Conservation (phyloP, 768 basidiomycete genomes). For the Naganishia kalamii region DNA sequence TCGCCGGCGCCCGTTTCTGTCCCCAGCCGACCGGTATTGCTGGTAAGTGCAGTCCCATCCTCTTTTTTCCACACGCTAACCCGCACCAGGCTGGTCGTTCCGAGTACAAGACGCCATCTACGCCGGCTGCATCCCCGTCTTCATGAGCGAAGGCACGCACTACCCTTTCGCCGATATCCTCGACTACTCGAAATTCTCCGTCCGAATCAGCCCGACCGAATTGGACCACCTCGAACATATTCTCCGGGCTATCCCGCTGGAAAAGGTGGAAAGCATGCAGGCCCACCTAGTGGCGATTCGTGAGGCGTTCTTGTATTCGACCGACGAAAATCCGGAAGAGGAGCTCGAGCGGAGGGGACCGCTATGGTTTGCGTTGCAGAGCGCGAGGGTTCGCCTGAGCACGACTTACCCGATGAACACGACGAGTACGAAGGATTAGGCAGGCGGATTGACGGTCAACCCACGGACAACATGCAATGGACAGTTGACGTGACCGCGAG, state of each 20-base stretch:
- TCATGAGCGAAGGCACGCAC: constrained; percentile 48
- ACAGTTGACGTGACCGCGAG: too few relatives aligned
- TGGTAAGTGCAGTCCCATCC: constrained; percentile 26
- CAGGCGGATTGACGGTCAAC: too few relatives aligned
- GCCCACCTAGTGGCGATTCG: constrained; percentile 46
- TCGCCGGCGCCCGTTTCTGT: constrained; percentile 42
- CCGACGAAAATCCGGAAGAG: constrained; percentile 40
- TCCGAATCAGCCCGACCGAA: constrained; percentile 46
- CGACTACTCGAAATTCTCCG: constrained; percentile 49
- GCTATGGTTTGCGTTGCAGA: constrained; percentile 47
- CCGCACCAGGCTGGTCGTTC: constrained; percentile 45
- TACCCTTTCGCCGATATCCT: constrained; percentile 48
- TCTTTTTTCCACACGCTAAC: not conserved
- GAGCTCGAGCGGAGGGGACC: constrained; percentile 46
- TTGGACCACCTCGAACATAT: constrained; percentile 48
- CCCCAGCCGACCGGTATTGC: constrained; percentile 43
- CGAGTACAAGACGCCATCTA: constrained; percentile 48
- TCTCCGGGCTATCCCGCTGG: constrained; percentile 40
- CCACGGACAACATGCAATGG: too few relatives aligned
- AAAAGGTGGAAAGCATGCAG: constrained; percentile 45
- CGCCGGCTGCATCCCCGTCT: constrained; percentile 50
- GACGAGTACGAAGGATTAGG: not conserved
- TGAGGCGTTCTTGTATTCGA: constrained; percentile 48
- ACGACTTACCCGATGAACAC: constrained; percentile 39
- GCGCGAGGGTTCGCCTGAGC: constrained; percentile 44